Base-by-base conservation (phyloP, 1,284 basidiomycete genomes). In the Microbotryum saponariae region DNA sequence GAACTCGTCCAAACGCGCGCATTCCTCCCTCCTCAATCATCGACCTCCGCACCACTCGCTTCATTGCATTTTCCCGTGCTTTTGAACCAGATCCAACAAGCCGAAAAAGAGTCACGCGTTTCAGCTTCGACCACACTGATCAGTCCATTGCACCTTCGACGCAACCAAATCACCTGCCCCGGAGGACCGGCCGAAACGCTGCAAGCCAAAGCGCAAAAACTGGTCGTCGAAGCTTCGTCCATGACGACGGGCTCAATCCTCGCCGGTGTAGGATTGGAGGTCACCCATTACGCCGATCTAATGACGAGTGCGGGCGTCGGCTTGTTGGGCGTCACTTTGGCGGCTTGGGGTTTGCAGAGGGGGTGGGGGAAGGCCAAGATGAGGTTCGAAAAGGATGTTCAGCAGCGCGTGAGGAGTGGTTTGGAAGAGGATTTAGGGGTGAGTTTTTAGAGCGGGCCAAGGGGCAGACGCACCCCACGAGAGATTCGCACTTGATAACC, bases 301-400 rank as follows among this genome's bases (percentile, higher is more conserved):
- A 67, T 65, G 42, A 75, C 73, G 18, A 72, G 66, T 7, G 58
- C 68, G 1, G 76, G 69, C 1, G 37, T 71, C 21, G 73, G 70
- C 4, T 58, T 73, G 4, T 54, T 76, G 12, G 74, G 72, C 14
- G 63, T 66, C 7, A 68, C 67, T 7, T 16, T 72, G 21, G 68
- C 66, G 10, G 73, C 71, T 9, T 76, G 73, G 71, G 65, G 66
- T n/a, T 58, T 76, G 59, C 76, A 77, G 62, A 69, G 72, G 3
- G 55, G 67, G 21, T 77, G 73, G 72, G 66, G 64, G 56, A 71
- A 70, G 52, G 68, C 68, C 3, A 70, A 74, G 57, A 59, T 59
- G 23, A 61, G 65, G 20, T 77, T 76, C 61, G 69, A 72, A 37
- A 54, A 60, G n/a, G 74, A 77, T 45, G 48, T 67, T 8, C 49